Percentiles rank a stretch among this genome's conserved stretches.
These are phyloP conservation scores for Tranzscheliella williamsii DNA, from an alignment of 1,284 basidiomycete species.

Conservation along the genomic window DNA sequence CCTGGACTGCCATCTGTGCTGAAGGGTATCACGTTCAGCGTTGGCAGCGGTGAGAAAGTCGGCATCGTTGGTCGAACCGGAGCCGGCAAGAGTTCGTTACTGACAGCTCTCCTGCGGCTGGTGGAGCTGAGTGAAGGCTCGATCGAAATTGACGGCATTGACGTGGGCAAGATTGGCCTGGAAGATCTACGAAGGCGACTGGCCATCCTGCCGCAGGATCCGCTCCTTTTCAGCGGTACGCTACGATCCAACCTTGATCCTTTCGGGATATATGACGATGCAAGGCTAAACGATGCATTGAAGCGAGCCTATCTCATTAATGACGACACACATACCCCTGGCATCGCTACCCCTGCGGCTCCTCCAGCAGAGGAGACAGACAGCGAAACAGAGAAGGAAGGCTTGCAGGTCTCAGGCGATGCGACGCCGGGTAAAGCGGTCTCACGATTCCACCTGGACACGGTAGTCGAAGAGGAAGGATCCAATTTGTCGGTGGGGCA, in stretches of 20 bases:
- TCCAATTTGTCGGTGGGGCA: constrained; percentile 60
- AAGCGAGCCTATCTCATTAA: constrained; percentile 58
- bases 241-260: constrained; percentile 62
- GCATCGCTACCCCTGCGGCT: constrained; percentile 16
- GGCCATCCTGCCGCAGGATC: constrained; percentile 58
- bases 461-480: constrained; percentile 59
- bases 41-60: constrained; percentile 65
- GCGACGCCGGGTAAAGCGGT: constrained; percentile 14
- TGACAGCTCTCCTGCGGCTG: constrained; percentile 73
- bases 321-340: constrained; percentile 37
- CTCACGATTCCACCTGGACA: constrained; percentile 54
- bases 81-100: constrained; percentile 73
- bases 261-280: constrained; percentile 59
- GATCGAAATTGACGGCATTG: constrained; percentile 73
- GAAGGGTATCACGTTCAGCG: constrained; percentile 62
- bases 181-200: constrained; percentile 55
- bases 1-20: constrained; percentile 64
- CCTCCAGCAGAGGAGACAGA: constrained; percentile 10
- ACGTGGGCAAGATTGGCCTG: constrained; percentile 66
- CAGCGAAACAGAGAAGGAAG: constrained; percentile 28
- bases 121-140: constrained; percentile 70
- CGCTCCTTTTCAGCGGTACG: constrained; percentile 61
- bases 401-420: constrained; percentile 9
- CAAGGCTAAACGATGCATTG: constrained; percentile 58
- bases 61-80: constrained; percentile 65